Evolutionary conservation across 768 basidiomycete genomes (phyloP).

Genomic region (Tricholomella constricta): DNA sequence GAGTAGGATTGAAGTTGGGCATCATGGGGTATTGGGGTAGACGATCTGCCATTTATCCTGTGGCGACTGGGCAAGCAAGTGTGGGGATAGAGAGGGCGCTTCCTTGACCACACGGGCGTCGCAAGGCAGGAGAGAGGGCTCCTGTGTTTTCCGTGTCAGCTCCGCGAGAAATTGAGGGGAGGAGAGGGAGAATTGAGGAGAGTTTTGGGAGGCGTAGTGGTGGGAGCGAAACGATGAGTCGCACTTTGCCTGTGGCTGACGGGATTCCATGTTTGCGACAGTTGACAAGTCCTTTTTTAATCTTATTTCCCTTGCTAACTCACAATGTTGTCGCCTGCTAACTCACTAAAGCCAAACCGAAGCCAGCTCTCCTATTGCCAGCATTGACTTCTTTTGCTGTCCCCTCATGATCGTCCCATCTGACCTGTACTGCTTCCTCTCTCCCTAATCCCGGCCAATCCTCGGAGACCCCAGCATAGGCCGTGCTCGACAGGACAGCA

Average conservation of each 20-base stretch:
- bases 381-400: not conserved
- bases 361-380: not conserved
- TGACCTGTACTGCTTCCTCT: conserved; percentile 9
- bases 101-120: conserved; percentile 26
- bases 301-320: conserved; percentile 14
- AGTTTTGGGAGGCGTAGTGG: conserved; percentile 49
- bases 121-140: conserved; percentile 21
- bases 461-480: conserved; percentile 4
- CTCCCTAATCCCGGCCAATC: conserved; percentile 8
- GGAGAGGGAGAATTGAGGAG: conserved; percentile 27
- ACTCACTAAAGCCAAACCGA: not conserved
- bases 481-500: too few species aligned
- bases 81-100: conserved; percentile 31
- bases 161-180: conserved; percentile 22
- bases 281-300: conserved; percentile 34
- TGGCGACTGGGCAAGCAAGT: conserved; percentile 21
- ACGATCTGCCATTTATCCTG: conserved; percentile 65
- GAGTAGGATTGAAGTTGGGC: conserved; percentile 46
- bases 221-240: conserved; percentile 58
- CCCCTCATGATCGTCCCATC: conserved; percentile 6
- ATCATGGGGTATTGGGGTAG: conserved; percentile 56
- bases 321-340: not conserved
- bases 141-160: conserved; percentile 13
- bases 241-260: conserved; percentile 48
- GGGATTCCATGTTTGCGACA: conserved; percentile 45